phyloP scores from a whole-genome alignment of 345 rosid species.

The Sonneratia alba region DNA sequence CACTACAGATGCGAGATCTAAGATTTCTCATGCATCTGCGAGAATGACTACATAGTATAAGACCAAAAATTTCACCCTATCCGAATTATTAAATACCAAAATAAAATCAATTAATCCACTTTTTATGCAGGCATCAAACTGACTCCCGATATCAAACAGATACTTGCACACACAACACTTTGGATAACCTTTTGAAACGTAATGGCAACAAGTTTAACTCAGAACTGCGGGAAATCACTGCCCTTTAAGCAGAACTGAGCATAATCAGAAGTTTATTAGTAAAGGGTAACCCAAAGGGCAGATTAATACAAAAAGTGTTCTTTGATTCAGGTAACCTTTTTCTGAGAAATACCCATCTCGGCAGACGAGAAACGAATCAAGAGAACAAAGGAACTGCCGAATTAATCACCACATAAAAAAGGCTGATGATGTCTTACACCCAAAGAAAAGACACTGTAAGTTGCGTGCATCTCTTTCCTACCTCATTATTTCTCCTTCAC shows the following conservation, averaged over 20 bases:
- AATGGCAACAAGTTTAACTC: neutral
- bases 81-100: neutral
- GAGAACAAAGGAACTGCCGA: neutral
- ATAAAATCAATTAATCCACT: too few relatives aligned
- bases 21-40: neutral
- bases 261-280: neutral
- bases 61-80: neutral
- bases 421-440: neutral
- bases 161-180: neutral
- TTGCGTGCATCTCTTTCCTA: neutral
- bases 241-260: neutral
- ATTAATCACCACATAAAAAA: neutral
- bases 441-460: neutral
- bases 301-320: neutral
- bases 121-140: neutral
- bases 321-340: neutral
- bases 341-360: neutral
- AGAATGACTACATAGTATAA: neutral
- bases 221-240: neutral
- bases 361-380: neutral
- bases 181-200: neutral
- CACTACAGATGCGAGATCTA: neutral
- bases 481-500: neutral
- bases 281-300: neutral
- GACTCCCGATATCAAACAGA: neutral